These are phyloP conservation scores for Allodekkera sacchari DNA, from an alignment of 805 yeast genomes.

Conservation along the genomic window DNA sequence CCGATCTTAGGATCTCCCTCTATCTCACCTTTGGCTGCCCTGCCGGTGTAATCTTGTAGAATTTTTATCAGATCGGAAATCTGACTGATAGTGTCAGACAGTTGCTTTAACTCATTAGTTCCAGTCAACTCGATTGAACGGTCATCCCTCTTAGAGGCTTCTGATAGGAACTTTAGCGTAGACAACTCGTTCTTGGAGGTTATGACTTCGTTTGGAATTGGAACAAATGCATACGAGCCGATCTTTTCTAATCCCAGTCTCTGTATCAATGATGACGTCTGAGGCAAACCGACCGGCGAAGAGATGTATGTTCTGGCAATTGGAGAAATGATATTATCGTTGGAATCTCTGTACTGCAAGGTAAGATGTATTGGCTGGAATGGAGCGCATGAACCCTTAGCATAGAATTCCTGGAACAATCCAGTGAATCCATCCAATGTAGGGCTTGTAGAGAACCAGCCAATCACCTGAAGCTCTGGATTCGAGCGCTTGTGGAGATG, in stretches of 20 bases:
- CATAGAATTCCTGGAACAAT: constrained; percentile 72
- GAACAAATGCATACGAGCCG: constrained; percentile 59
- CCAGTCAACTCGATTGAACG: constrained; percentile 25
- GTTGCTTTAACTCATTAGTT: constrained; percentile 36
- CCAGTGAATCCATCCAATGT: constrained; percentile 65
- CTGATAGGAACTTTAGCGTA: constrained; percentile 40
- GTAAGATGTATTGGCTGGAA: constrained; percentile 75
- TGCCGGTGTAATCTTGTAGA: constrained; percentile 40
- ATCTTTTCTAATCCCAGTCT: constrained; percentile 31
- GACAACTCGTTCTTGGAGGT: constrained; percentile 53
- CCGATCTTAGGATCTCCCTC: constrained; percentile 54
- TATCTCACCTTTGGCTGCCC: constrained; percentile 32
- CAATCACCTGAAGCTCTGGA: constrained; percentile 71
- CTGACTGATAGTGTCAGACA: constrained; percentile 36
- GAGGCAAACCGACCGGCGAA: constrained; percentile 55
- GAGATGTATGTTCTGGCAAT: constrained; percentile 63
- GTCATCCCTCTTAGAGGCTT: constrained; percentile 26
- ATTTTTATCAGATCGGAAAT: constrained; percentile 40
- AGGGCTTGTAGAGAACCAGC: constrained; percentile 68
- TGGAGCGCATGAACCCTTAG: constrained; percentile 65
- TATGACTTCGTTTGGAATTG: constrained; percentile 58
- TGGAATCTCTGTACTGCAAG: constrained; percentile 46
- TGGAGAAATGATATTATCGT: constrained; percentile 44
- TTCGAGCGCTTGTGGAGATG: constrained; percentile 68
- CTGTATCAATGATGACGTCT: constrained; percentile 30